Evolutionary conservation across 306 rosid genomes (phyloP), one percentile per base, ranked within the genome.

Genomic region (Quercus robur): DNA sequence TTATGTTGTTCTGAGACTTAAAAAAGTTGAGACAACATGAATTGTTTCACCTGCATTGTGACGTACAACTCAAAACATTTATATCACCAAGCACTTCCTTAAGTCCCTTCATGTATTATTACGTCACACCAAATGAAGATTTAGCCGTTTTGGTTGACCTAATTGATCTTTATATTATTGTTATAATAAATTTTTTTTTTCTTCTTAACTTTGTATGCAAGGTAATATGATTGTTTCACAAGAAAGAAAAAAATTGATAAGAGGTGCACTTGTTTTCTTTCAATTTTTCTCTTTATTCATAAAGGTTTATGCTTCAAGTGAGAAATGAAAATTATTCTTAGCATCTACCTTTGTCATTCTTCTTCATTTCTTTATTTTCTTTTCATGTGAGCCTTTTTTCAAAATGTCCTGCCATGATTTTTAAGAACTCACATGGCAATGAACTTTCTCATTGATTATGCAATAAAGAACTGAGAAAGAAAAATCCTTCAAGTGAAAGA

Each of bases 161-260:
- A 81, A 80, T 72, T 56, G 30, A 82, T 70, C 74, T 82, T 77
- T 44, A 66, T 73, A 7, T 38, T 8, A 2, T 38, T 38, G 46
- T 38, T 38, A 38, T 38, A 6, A 38, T 38, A 6, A 6, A 38
- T 38, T 0, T 11, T 31, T 2, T 62, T 56, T 26, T 55, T 57
- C 30, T 46, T 44, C 28, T 62, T 71, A 62, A 49, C 85, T 85
- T 85, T 73, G 82, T 75, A 63, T 81, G 85, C 76, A 88, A 85
- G 91, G 70, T 78, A 85, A 76, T 85, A 82, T 87, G 85, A 87
- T 87, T 80, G 89, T 33, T 81, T 56, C 81, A 52, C 87, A 35
- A 2, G 21, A 10, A 59, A 38, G 0, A 59, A 81, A 75, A 75
- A 75, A 75, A 76, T 74, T 77, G 70, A 78, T 75, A 18, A 15